Percentiles rank a stretch among this genome's conserved stretches.
These are phyloP conservation scores for Trichoderma parareesei DNA, from an alignment of 495 filamentous ascomycete species.

Conservation along the genomic window DNA sequence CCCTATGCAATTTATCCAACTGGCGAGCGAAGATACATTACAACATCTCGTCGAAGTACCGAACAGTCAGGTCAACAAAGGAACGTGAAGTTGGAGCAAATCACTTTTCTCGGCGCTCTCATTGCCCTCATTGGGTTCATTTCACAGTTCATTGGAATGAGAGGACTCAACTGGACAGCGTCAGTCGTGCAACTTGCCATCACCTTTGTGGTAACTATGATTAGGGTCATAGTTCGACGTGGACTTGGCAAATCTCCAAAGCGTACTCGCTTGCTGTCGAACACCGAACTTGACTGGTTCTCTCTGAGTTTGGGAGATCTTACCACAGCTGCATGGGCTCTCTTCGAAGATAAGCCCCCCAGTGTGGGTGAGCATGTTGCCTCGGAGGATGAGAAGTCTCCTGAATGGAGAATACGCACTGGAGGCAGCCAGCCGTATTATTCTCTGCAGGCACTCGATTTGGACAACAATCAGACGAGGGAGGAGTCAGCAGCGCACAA, in stretches of 20 bases:
- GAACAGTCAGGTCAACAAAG: too few species aligned
- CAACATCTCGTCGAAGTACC: background rate
- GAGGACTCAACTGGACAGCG: background rate
- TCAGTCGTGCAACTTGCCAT: background rate
- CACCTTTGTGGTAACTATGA: background rate
- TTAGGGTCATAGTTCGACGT: background rate
- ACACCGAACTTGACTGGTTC: background rate
- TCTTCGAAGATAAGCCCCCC: background rate
- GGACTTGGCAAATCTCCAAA: background rate
- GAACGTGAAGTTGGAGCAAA: background rate
- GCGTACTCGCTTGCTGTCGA: background rate
- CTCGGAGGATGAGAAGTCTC: background rate
- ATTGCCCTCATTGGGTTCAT: background rate
- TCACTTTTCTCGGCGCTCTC: background rate
- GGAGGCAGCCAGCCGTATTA: background rate
- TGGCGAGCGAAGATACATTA: background rate
- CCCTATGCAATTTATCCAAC: background rate
- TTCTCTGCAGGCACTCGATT: background rate
- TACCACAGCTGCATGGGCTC: background rate
- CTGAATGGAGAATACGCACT: background rate
- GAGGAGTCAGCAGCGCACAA: background rate
- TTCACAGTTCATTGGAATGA: background rate
- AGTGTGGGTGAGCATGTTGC: background rate
- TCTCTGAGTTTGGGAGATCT: background rate
- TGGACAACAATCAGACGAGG: background rate